Percentiles rank a stretch among this genome's conserved stretches.
Evolutionary conservation across 139 green algal species (phyloP).

Genomic region (Zygnema cylindricum): DNA sequence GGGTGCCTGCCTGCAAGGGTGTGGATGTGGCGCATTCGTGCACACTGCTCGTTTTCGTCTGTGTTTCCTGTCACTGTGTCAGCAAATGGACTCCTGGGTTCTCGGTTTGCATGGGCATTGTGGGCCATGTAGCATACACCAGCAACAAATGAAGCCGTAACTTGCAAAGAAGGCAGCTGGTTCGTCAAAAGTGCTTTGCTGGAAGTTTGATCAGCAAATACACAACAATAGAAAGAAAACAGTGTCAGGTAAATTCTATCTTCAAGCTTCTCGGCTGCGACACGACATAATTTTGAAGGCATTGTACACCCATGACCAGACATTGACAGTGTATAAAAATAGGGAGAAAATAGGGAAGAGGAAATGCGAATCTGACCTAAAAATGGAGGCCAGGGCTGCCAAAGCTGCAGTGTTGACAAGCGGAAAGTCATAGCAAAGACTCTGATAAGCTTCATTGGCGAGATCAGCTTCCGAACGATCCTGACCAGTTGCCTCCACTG

Average conservation of each 20-base stretch:
- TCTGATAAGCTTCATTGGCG: background rate
- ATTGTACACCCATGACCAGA: no score
- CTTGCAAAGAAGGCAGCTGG: background rate
- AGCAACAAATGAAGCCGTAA: background rate
- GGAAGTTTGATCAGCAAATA: no score
- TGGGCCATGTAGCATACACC: background rate
- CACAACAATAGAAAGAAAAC: no score
- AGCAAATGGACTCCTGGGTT: background rate
- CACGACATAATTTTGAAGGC: no score
- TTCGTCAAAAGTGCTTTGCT: background rate
- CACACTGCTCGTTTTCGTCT: background rate
- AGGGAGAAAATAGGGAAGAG: no score
- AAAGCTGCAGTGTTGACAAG: background rate
- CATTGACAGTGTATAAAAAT: no score
- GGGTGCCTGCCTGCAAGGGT: background rate
- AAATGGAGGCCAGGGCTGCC: background rate
- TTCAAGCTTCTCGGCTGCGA: no score
- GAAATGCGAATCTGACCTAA: no score
- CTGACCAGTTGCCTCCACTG: background rate
- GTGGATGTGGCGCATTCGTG: background rate
- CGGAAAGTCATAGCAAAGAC: constrained; percentile 6
- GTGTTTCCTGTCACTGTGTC: background rate
- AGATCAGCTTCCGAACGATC: background rate
- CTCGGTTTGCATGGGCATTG: background rate
- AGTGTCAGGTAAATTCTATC: no score